These are phyloP conservation scores for Talaromyces ruber DNA, from an alignment of 495 filamentous ascomycete genomes.

Conservation along the genomic window DNA sequence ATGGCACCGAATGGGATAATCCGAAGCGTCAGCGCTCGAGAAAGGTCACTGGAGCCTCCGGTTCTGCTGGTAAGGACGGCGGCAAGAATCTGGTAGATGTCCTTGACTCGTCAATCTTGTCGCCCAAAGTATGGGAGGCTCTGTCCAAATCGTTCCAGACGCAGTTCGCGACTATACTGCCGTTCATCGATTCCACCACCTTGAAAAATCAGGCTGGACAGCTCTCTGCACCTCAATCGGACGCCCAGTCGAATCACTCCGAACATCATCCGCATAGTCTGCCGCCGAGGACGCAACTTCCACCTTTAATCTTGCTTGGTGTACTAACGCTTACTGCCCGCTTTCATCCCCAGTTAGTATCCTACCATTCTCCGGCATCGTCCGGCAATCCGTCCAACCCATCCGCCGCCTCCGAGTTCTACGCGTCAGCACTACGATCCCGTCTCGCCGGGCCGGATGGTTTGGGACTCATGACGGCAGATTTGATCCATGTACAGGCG, in stretches of 20 bases:
- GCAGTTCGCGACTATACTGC: slow-evolving; percentile 73
- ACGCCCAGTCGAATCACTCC: slow-evolving; percentile 6
- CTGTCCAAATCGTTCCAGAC: slow-evolving; percentile 74
- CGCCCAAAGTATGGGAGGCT: slow-evolving; percentile 59
- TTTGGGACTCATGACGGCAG: slow-evolving; percentile 43
- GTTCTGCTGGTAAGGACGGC: slow-evolving; percentile 18
- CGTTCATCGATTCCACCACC: slow-evolving; percentile 73
- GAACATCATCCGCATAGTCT: slow-evolving; percentile 19
- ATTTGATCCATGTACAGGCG: slow-evolving; percentile 66
- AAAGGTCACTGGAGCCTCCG: slow-evolving; percentile 30
- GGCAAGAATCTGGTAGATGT: slow-evolving; percentile 28
- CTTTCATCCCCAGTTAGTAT: slow-evolving; percentile 62
- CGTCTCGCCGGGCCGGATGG: slow-evolving; percentile 48
- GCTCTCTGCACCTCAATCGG: slow-evolving; percentile 21
- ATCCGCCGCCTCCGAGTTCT: slow-evolving; percentile 66
- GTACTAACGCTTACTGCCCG: slow-evolving; percentile 73
- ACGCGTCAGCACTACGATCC: slow-evolving; percentile 60
- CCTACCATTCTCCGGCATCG: slow-evolving; percentile 49
- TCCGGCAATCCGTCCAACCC: slow-evolving; percentile 44
- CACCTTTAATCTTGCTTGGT: slow-evolving; percentile 63
- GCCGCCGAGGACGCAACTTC: slow-evolving; percentile 35
- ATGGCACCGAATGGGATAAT: slow-evolving; percentile 45
- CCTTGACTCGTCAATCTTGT: slow-evolving; percentile 47
- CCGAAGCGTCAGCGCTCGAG: slow-evolving; percentile 48
- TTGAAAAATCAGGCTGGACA: slow-evolving; percentile 53